These are phyloP conservation scores for Raffaelea albimanens DNA, from an alignment of 2,329 filamentous ascomycete species.

Conservation along the genomic window DNA sequence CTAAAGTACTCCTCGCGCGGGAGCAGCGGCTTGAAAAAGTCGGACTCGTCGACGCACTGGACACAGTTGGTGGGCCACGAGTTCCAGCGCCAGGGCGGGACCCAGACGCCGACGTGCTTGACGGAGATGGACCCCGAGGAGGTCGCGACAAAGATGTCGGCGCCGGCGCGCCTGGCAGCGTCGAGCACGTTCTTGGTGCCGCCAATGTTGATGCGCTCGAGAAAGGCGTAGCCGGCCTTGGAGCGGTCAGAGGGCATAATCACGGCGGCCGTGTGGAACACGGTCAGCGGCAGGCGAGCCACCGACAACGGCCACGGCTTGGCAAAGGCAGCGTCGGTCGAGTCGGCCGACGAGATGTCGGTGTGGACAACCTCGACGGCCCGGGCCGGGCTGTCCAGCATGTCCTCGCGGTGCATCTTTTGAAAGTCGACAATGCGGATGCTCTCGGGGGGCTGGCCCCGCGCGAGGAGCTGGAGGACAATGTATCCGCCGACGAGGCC, in stretches of 20 bases:
- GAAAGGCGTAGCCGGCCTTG: constrained; percentile 25
- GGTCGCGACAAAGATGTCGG: constrained; percentile 34
- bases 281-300: constrained; percentile 33
- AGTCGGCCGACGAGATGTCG: constrained; percentile 30
- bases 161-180: constrained; percentile 29
- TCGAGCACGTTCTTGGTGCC: constrained; percentile 34
- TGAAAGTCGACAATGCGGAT: constrained; percentile 39
- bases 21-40: constrained; percentile 26
- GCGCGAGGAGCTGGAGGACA: constrained; percentile 35
- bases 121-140: constrained; percentile 35
- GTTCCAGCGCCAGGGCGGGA: constrained; percentile 26
- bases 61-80: constrained; percentile 24
- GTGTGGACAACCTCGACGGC: constrained; percentile 30
- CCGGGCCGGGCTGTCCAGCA: constrained; percentile 23
- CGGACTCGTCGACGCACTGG: constrained; percentile 32
- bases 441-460: constrained; percentile 33
- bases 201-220: constrained; percentile 34
- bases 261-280: constrained; percentile 39
- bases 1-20: constrained; percentile 29
- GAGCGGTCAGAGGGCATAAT: constrained; percentile 35
- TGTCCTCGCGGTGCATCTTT: constrained; percentile 26
- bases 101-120: constrained; percentile 25
- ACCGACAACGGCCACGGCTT: constrained; percentile 30
- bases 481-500: constrained; percentile 35
- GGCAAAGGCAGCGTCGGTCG: constrained; percentile 29